Evolutionary conservation across 1,139 yeast genomes (phyloP).

Genomic region (Saccharomycopsis hybrid): DNA sequence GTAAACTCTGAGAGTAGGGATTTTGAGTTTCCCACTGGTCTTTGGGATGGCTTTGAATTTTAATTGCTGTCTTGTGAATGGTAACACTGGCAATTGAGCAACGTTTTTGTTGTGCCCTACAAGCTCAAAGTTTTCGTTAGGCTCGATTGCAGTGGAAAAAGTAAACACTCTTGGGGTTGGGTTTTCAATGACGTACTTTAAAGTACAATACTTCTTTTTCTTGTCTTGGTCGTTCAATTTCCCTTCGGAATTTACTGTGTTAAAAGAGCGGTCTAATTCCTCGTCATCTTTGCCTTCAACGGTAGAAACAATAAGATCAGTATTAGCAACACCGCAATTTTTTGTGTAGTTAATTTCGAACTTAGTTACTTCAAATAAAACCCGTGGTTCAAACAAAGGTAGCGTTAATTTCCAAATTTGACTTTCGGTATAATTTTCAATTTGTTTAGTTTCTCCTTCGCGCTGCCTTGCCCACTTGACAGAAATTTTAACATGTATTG

Average conservation of each 20-base stretch:
- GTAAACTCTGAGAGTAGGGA: conserved; percentile 55
- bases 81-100: conserved; percentile 47
- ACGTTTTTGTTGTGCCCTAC: conserved; percentile 28
- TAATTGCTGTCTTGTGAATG: conserved; percentile 49
- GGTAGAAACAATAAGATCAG: too few species aligned
- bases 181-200: conserved; percentile 59
- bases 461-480: conserved; percentile 36
- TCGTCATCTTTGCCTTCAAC: too few species aligned
- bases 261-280: too few species aligned
- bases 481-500: conserved; percentile 28
- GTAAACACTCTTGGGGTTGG: conserved; percentile 66
- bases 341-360: not conserved
- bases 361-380: conserved; percentile 37
- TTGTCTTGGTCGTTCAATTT: too few species aligned
- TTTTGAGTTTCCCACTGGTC: conserved; percentile 30
- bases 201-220: too few species aligned
- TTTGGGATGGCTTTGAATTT: conserved; percentile 32
- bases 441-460: conserved; percentile 19
- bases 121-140: conserved; percentile 33
- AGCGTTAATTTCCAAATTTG: conserved; percentile 44
- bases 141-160: conserved; percentile 44
- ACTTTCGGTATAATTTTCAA: conserved; percentile 29
- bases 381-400: conserved; percentile 67
- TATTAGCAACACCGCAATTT: not conserved
- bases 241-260: too few species aligned